These are phyloP conservation scores for Penium margaritaceum DNA, from an alignment of 139 green algal genomes.

Conservation along the genomic window DNA sequence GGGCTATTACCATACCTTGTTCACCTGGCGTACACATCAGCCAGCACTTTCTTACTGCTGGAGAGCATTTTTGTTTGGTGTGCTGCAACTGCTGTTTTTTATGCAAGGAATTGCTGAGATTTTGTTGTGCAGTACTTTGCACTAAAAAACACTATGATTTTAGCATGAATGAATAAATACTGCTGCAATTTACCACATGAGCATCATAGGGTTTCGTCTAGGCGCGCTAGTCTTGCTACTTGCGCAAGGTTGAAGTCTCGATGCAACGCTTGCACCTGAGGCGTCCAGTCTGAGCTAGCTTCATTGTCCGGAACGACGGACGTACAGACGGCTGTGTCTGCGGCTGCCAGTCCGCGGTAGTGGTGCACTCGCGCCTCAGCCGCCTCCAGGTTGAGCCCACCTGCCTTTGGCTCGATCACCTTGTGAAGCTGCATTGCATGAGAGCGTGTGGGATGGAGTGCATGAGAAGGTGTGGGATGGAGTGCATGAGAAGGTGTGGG, in stretches of 20 bases:
- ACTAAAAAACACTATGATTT: too few species aligned
- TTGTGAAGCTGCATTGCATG: background rate
- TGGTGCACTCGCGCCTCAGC: background rate
- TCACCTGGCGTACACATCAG: too few species aligned
- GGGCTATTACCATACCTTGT: too few species aligned
- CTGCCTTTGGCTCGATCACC: background rate
- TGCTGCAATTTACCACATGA: too few species aligned
- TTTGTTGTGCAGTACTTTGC: too few species aligned
- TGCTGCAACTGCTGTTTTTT: too few species aligned
- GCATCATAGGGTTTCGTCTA: conserved; percentile 1
- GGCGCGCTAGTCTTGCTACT: background rate
- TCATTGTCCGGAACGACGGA: too few species aligned
- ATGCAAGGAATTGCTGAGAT: too few species aligned
- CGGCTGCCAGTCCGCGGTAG: background rate
- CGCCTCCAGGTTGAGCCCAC: background rate
- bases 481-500: background rate
- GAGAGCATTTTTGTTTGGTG: too few species aligned
- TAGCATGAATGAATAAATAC: too few species aligned
- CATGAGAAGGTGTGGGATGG: background rate
- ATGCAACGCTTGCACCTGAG: background rate
- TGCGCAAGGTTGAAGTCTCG: background rate
- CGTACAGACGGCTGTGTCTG: background rate
- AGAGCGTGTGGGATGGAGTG: background rate
- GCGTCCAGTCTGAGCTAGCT: background rate
- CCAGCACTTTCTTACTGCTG: too few species aligned